Base-by-base conservation (phyloP, 2,329 filamentous ascomycete species). In the Trichoderma aggressivum region DNA sequence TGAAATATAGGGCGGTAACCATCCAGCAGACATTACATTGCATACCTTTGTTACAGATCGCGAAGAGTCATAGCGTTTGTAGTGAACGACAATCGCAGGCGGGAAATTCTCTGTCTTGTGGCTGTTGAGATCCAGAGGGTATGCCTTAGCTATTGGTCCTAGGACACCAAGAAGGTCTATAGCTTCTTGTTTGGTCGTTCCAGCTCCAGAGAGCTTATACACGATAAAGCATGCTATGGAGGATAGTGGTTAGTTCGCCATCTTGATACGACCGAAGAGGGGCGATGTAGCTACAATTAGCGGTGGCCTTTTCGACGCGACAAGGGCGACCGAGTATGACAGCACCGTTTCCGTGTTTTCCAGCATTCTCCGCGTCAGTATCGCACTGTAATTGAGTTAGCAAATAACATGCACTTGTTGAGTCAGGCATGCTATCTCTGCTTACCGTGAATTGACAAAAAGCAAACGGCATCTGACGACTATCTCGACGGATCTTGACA, bases 361-460 rank as follows among this genome's bases (percentile, higher is more conserved):
- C 80, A 24, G 88, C 89, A 16, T 71, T 74, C 21, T 82, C 77
- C 2, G 89, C 88, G 75, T 88, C 81, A 0, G 81, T 77, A 36
- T 84, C 80, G 14, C 71, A 39, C 71, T 72, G 10, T 18, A 14
- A 21, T 21, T 7, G 8, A 43, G 32, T 71, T 62, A 71, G 70
- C 32, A 53, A 53, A 53, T 21, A 53, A 24, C n/a, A 50, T 5
- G 11, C 12, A 21, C 47, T 53, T 53, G 11, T 24, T 12, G 12
- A 14, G 0, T 21, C n/a, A 53, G 47, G 3, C 47, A 12, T 18
- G 7, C 5, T 12, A 11, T 36, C 11, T 32, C 7, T 39, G 80
- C 86, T 82, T 76, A 89, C 89, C 2, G 86, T 89, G 75, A 84
- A 91, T 75, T 91, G 89, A 26, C 85, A 86, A 74, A 91, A 91